phyloP scores from a whole-genome alignment of 1,284 basidiomycete genomes.

The Bondarzewia mesenterica region DNA sequence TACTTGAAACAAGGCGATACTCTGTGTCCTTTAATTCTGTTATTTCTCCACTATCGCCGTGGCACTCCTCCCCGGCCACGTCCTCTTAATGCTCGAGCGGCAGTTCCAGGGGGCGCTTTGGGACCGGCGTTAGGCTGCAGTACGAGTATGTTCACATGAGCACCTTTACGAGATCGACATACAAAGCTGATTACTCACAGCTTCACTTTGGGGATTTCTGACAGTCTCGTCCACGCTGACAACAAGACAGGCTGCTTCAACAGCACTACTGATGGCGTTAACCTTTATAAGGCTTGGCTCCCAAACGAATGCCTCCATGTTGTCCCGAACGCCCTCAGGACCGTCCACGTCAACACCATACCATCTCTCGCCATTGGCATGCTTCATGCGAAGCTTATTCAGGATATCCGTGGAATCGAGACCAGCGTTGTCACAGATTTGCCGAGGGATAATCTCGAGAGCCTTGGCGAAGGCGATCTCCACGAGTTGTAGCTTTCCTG shows the following conservation, averaged over 20 bases:
- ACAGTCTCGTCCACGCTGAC: conserved; percentile 94
- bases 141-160: conserved; percentile 8
- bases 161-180: conserved; percentile 1
- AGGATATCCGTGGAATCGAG: conserved; percentile 96
- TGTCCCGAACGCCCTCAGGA: conserved; percentile 83
- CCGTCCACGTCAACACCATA: conserved; percentile 94
- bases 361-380: conserved; percentile 85
- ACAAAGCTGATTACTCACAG: conserved; percentile 38
- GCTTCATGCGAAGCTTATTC: conserved; percentile 96
- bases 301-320: conserved; percentile 98
- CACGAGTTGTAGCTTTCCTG: conserved; percentile 94
- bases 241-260: conserved; percentile 95
- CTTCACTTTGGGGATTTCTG: conserved; percentile 86
- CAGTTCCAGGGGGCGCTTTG: conserved; percentile 75
- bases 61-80: conserved; percentile 68
- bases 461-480: conserved; percentile 96
- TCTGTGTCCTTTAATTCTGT: conserved; percentile 2
- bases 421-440: conserved; percentile 98
- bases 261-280: conserved; percentile 91
- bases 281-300: conserved; percentile 94
- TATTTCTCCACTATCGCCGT: conserved; percentile 39
- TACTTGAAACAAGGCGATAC: background rate
- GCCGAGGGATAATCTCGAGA: conserved; percentile 94
- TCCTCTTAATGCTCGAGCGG: conserved; percentile 76
- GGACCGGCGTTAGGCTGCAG: conserved; percentile 64